Base-by-base conservation (phyloP, 768 basidiomycete species). In the Amanita muscaria region DNA sequence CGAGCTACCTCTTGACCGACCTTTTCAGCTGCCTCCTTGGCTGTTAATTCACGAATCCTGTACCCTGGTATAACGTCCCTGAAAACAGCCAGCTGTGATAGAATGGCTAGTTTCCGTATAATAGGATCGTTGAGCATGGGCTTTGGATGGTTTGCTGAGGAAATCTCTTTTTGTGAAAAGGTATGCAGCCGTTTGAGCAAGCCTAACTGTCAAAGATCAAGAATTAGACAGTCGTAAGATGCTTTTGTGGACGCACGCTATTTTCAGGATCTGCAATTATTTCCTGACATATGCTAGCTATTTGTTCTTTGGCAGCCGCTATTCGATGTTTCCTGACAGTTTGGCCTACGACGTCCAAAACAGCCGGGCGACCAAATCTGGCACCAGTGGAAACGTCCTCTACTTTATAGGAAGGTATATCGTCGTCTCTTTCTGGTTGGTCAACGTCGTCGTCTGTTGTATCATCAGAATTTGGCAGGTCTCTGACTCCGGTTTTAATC, bases 31-130 rank as follows among this genome's bases (percentile, higher is more conserved):
- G 87, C 89, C 64, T 99, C 96, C 52, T 77, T 77, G 40, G 91
- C 94, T 5, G 90, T 92, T 34, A 98, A 70, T 14, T 80, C 65
- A 42, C 96, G 89, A 59, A 99, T 94, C 49, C 92, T 83, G 63
- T 97, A 99, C 3, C 90, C 90, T 19, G 96, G 96, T 32, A 97
- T 81, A 50, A 97, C 77, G 61, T 99, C 96, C 59, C 90, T 92
- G 73, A 89, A 96, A 9, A 98, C 88, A 21, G 92, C 87, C 23
- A 97, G 69, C 56, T 94, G 84, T 10, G 91, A 94, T 31, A 97
- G 67, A 38, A 93, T 74, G 2, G 94, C 87, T 30, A 98, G 68
- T 59, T 88, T 88, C 49, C 94, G 80, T 51, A 99, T 85, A 24
- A 85, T 65, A 14, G 70, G 61, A 53, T 97, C 92, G 53, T 97